Evolutionary conservation across 805 yeast species (phyloP).

Genomic region (Suhomyces sp.): DNA sequence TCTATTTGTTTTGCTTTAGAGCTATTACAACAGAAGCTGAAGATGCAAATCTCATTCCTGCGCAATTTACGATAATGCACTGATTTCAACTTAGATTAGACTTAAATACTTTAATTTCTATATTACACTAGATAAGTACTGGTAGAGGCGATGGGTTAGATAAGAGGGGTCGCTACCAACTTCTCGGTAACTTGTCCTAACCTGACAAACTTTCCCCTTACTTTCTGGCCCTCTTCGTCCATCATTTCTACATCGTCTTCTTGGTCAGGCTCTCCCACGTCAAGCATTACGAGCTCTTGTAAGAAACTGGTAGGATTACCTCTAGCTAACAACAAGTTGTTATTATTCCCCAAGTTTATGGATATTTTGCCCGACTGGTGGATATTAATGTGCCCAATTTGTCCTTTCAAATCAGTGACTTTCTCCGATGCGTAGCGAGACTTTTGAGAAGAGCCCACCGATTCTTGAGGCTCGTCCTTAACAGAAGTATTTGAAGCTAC

Average conservation of each 20-base stretch:
- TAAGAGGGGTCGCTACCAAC: conserved; percentile 55
- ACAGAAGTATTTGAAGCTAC: conserved; percentile 3
- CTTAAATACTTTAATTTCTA: background rate
- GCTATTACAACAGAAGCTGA: too few species aligned
- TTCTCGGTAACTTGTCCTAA: conserved; percentile 58
- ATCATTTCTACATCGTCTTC: conserved; percentile 28
- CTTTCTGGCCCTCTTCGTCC: conserved; percentile 19
- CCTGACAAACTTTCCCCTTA: conserved; percentile 31
- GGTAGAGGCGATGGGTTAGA: background rate
- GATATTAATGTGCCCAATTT: conserved; percentile 67
- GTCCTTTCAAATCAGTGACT: conserved; percentile 40
- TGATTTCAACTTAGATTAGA: background rate
- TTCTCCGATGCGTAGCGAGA: background rate
- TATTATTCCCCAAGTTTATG: conserved; percentile 66
- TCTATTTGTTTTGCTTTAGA: too few species aligned
- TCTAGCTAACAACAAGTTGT: conserved; percentile 59
- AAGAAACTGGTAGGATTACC: conserved; percentile 69
- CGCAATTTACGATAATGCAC: background rate
- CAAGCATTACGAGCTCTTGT: conserved; percentile 69
- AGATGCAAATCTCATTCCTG: too few species aligned
- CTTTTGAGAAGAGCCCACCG: background rate
- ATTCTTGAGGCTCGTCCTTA: conserved; percentile 5
- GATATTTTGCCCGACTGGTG: conserved; percentile 84
- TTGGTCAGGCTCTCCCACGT: conserved; percentile 24
- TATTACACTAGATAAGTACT: background rate